phyloP scores from a whole-genome alignment of 495 filamentous ascomycete species.

The Talaromyces adpressus region DNA sequence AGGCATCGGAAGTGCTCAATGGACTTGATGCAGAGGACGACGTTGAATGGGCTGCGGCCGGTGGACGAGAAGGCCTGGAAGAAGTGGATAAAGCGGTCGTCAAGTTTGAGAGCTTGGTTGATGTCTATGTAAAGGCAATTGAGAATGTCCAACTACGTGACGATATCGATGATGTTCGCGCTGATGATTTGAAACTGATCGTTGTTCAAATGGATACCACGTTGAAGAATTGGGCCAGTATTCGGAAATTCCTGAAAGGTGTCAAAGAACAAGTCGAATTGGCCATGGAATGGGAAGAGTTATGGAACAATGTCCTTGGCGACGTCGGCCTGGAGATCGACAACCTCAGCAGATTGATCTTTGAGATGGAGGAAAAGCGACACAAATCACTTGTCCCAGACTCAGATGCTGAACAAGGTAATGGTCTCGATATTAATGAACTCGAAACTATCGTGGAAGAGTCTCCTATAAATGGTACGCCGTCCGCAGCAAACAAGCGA shows the following conservation, averaged over 20 bases:
- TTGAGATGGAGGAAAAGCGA: slow-evolving; percentile 93
- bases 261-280: slow-evolving; percentile 89
- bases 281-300: slow-evolving; percentile 97
- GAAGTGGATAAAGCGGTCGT: slow-evolving; percentile 83
- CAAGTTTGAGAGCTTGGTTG: slow-evolving; percentile 78
- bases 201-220: slow-evolving; percentile 85
- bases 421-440: slow-evolving; percentile 75
- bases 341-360: slow-evolving; percentile 71
- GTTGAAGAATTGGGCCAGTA: slow-evolving; percentile 73
- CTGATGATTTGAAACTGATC: slow-evolving; percentile 60
- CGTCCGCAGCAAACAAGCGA: slow-evolving; percentile 48
- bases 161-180: slow-evolving; percentile 64
- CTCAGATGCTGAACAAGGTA: slow-evolving; percentile 36
- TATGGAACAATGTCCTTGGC: slow-evolving; percentile 88
- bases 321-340: slow-evolving; percentile 91
- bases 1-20: slow-evolving; percentile 76
- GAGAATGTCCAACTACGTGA: slow-evolving; percentile 76
- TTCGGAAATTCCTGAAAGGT: slow-evolving; percentile 62
- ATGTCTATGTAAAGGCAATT: slow-evolving; percentile 84
- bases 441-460: slow-evolving; percentile 94
- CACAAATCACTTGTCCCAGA: slow-evolving; percentile 62
- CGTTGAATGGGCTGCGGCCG: slow-evolving; percentile 94
- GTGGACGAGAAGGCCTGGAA: slow-evolving; percentile 78
- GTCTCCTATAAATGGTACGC: slow-evolving; percentile 50
- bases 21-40: slow-evolving; percentile 91